Conservation (phyloP, 2,329 filamentous ascomycete genomes). For the Colletotrichum sp. region DNA sequence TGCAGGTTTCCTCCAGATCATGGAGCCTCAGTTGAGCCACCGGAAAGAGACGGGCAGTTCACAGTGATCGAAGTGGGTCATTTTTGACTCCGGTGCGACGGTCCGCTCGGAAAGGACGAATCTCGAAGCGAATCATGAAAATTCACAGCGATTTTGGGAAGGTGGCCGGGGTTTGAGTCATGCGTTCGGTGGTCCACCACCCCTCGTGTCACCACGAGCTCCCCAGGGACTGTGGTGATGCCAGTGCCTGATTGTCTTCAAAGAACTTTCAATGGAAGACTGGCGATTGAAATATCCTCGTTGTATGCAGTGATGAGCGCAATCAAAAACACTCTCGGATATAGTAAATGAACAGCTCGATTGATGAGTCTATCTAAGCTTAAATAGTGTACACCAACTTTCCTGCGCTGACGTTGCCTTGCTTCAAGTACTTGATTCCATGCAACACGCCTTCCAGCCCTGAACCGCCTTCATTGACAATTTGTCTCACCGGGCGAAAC, state of each 20-base stretch:
- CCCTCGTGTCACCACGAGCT: neutral
- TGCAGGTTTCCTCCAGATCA: neutral
- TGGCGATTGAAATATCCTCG: neutral
- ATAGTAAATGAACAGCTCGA: neutral
- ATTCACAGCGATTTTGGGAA: neutral
- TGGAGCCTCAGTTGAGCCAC: neutral
- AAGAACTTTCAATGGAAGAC: neutral
- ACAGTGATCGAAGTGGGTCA: neutral
- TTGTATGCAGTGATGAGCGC: neutral
- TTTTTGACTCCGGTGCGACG: neutral
- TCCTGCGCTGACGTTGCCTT: constrained; percentile 41
- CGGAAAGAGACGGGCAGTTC: neutral
- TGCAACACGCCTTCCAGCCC: constrained; percentile 39
- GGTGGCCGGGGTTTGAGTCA: neutral
- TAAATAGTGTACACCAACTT: constrained; percentile 51
- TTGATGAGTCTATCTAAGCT: neutral
- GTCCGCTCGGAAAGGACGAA: neutral
- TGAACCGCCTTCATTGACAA: constrained; percentile 29
- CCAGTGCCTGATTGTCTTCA: neutral
- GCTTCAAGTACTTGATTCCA: constrained; percentile 13
- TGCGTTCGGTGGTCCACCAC: neutral
- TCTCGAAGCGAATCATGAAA: too few species aligned
- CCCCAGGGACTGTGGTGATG: neutral
- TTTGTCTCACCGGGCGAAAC: constrained; percentile 36
- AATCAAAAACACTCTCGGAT: neutral